Conservation (phyloP, 306 rosid genomes). For the Ziziphus jujuba region DNA sequence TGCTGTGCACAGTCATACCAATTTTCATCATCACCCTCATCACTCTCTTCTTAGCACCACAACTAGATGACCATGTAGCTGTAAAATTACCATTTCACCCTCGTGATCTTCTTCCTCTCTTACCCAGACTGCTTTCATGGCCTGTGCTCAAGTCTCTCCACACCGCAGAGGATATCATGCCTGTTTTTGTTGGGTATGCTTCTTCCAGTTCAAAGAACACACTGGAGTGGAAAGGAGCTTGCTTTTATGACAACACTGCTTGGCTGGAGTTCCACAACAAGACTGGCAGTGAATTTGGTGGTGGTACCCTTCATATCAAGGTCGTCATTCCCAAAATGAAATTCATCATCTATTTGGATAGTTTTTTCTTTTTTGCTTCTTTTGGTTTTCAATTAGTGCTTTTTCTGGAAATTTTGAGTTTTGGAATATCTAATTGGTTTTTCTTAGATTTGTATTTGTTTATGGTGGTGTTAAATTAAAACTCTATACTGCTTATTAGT, state of each 20-base stretch:
- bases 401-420: not conserved
- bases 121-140: constrained; percentile 77
- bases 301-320: constrained; percentile 93
- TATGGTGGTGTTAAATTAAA: too few species aligned
- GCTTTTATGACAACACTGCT: constrained; percentile 71
- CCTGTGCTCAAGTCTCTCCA: constrained; percentile 73
- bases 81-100: constrained; percentile 54
- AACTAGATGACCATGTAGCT: not conserved
- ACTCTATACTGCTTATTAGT: too few species aligned
- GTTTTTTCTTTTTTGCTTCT: not conserved
- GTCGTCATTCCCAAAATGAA: constrained; percentile 23
- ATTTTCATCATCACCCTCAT: constrained; percentile 27
- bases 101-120: constrained; percentile 62
- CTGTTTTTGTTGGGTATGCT: constrained; percentile 74
- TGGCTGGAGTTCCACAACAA: constrained; percentile 88
- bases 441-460: too few species aligned
- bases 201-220: constrained; percentile 24
- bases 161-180: constrained; percentile 74
- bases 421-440: too few species aligned
- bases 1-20: too few species aligned
- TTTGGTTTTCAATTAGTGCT: not conserved
- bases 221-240: constrained; percentile 73
- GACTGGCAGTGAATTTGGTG: constrained; percentile 60
- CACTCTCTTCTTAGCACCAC: not conserved
- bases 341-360: too few species aligned